Conservation (phyloP, 192 early-diverging fungal species). For the Allomyces macrogynus region DNA sequence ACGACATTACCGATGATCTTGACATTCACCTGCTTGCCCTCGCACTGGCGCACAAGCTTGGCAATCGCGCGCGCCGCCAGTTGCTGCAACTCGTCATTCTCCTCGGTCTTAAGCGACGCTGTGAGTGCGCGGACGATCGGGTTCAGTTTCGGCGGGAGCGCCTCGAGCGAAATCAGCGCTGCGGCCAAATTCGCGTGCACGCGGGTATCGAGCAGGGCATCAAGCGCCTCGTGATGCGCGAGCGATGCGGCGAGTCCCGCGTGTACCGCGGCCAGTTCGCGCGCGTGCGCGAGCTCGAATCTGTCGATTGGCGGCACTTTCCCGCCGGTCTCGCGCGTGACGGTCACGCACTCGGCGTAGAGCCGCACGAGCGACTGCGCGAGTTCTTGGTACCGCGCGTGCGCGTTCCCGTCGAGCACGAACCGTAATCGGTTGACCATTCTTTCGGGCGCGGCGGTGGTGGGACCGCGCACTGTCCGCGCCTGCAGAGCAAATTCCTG, state of each 20-base stretch:
- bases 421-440: too few relatives aligned
- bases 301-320: too few relatives aligned
- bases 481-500: constrained; percentile 50
- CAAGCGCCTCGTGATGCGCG: constrained; percentile 31
- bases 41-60: constrained; percentile 20
- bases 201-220: constrained; percentile 40
- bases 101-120: constrained; percentile 58
- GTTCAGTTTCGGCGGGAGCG: constrained; percentile 61
- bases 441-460: too few relatives aligned
- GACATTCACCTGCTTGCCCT: constrained; percentile 28
- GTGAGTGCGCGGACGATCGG: constrained; percentile 69
- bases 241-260: background rate
- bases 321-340: too few relatives aligned
- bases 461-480: background rate
- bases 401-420: too few relatives aligned
- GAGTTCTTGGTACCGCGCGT: background rate
- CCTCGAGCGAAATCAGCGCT: constrained; percentile 56
- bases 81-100: constrained; percentile 34
- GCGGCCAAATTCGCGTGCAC: constrained; percentile 55
- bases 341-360: background rate
- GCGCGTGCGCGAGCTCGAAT: too few relatives aligned
- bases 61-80: constrained; percentile 28
- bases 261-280: background rate
- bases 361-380: background rate
- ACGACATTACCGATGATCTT: constrained; percentile 78